Base-by-base conservation (phyloP, 257 asterid species). In the Nicotiana tomentosiformis region DNA sequence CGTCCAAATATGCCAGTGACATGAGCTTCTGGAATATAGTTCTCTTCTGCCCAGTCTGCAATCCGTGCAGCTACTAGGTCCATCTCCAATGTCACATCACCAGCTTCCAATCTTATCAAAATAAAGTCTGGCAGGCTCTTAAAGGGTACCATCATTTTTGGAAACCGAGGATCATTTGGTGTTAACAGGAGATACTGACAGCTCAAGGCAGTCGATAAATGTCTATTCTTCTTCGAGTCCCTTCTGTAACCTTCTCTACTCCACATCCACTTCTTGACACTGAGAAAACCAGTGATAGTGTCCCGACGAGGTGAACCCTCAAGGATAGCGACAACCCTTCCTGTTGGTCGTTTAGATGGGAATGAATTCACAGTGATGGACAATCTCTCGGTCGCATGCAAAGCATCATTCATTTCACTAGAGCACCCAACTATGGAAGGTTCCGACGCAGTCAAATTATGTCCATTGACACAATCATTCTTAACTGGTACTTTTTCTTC, bases 321-420 rank as follows among this genome's bases (percentile, higher is more conserved):
- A 53, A 92, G 81, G 77, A 95, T 77, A 56, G 95, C 92, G 64
- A 94, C 97, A 84, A 95, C 97, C 83, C 86, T 84, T 62, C 99
- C 98, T 57, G 97, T 95, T 10, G 99, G 99, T 51, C 99, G 90
- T 78, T 93, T 94, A 35, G 92, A 90, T 46, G 98, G 97, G 77
- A 86, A 66, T 61, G 79, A 87, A 86, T 85, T 78, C 84, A 88
- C 83, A 39, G 84, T 57, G 46, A 88, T 78, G 80, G 91, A 89
- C 72, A 95, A 74, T 35, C 86, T 90, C 68, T 91, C 96, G 68
- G 88, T 67, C 66, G 91, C 88, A 86, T 56, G 79, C 79, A 83
- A 67, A 57, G 83, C 77, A 76, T 78, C 91, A 81, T 82, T 51
- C 35, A 69, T 84, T 55, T 84, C 84, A 29, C 23, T 76, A 77